Evolutionary conservation across 371 early-diverging fungal species (phyloP), one percentile per base, ranked within the genome.

Genomic region (Mucor irregularis): DNA sequence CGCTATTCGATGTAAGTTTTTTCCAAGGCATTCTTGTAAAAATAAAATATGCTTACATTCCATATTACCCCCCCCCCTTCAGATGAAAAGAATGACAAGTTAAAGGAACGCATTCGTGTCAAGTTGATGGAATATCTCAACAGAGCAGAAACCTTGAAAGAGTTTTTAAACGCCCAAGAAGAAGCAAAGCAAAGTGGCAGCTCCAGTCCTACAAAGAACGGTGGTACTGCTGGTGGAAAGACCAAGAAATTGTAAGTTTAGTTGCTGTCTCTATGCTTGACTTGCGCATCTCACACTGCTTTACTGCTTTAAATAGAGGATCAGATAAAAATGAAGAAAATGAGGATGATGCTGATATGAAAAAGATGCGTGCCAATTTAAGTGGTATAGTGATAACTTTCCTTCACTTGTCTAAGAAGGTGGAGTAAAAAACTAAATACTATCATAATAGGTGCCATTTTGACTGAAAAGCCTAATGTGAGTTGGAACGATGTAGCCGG

Each of bases 401-500:
- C n/a, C n/a, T n/a, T n/a, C n/a, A n/a, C n/a, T n/a, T n/a, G n/a
- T n/a, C n/a, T n/a, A n/a, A n/a, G n/a, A n/a, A n/a, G n/a, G n/a
- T n/a, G n/a, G n/a, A n/a, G n/a, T 26, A 40, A 0, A 40, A 9
- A 16, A 29, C 24, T 30, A 22, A 5, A 26, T 26, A 8, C 10
- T 44, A 21, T 21, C 10, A n/a, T 42, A 43, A 25, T 25, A 30
- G 47, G 92, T 29, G 95, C 95, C 10, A 95, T 98, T 50, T 65
- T 97, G 58, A 87, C 90, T 30, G 97, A 97, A 61, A 95, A 94
- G 61, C 97, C 97, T 30, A 94, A 97, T 70, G 90, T 98, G 37
- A 85, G 82, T 42, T 98, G 97, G 97, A 87, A 88, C 5, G 99
- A 99, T 76, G 93, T 99, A 33, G 99, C 99, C 25, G 99, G 99